Evolutionary conservation across 495 filamentous ascomycete genomes (phyloP), one percentile per base, ranked within the genome.

Genomic region (Talaromyces liani): DNA sequence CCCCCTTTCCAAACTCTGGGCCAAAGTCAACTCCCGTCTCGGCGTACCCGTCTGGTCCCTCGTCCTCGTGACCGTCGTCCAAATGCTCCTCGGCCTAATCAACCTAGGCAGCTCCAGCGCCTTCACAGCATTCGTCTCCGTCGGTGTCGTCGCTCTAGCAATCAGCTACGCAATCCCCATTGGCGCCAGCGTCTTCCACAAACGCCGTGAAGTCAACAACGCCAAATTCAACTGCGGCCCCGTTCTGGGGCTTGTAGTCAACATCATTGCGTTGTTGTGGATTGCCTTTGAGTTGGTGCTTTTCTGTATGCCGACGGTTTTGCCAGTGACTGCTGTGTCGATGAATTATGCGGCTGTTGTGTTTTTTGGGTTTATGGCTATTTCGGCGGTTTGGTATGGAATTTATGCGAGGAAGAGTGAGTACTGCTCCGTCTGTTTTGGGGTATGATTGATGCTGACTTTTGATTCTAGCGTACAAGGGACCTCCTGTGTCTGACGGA

Each of bases 261-360:
- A 88, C 71, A 69, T 80, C 22, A 54, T 89, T 58, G 78, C 86
- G 9, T 55, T 85, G 4, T 74, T 80, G 53, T 89, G 86, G 86
- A 85, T 84, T 56, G 60, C 73, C 7, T 80, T 89, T 49, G 86
- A 85, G 20, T 73, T 88, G 41, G 85, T 87, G 3, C 70, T 84
- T 9, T 84, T 83, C 69, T 81, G 79, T 67, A 83, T 84, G 80
- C 82, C 82, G 0, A 77, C 75, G 6, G 68, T 67, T 36, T 65
- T 78, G 64, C 82, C 84, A 1, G 80, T 86, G 24, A 79, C 78
- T 8, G 16, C 70, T 0, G 64, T 68, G 0, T 77, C 70, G 39
- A 85, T 85, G 79, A 86, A 88, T 71, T 88, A 88, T 72, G 86
- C 86, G 7, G 78, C 76, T 0, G 85, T 86, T 1, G 85, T 88